phyloP scores from a whole-genome alignment of 2,329 filamentous ascomycete species.

The Orbilia ellipsospora region DNA sequence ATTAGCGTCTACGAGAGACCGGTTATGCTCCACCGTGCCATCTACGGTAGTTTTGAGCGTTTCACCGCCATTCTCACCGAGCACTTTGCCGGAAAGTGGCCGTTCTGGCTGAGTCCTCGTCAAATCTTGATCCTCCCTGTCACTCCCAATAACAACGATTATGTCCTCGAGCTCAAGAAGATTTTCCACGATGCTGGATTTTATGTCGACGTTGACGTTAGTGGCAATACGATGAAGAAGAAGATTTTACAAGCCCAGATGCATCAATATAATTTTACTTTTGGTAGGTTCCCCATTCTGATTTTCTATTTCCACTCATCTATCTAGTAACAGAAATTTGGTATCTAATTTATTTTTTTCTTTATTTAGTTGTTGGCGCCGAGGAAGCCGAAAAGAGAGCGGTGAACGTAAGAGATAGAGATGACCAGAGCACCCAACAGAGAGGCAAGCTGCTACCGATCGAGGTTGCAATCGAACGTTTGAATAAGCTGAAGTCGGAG shows the following conservation, averaged over 20 bases:
- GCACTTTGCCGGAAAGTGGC: conserved; percentile 89
- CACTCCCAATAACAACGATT: conserved; percentile 76
- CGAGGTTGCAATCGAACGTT: conserved; percentile 64
- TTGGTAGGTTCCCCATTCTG: conserved; percentile 67
- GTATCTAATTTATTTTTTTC: neutral
- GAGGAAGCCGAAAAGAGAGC: conserved; percentile 71
- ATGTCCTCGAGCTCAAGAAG: conserved; percentile 78
- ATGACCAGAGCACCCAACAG: conserved; percentile 72
- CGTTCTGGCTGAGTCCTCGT: conserved; percentile 86
- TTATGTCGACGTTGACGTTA: conserved; percentile 77
- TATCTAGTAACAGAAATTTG: no score
- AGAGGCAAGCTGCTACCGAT: conserved; percentile 71
- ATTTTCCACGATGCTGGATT: conserved; percentile 75
- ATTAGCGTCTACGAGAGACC: conserved; percentile 74
- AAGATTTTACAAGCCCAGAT: conserved; percentile 86
- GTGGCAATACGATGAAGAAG: conserved; percentile 85
- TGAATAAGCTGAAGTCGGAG: conserved; percentile 32
- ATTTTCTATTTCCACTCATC: neutral
- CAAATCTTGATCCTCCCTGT: conserved; percentile 83
- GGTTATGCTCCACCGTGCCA: conserved; percentile 87
- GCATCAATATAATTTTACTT: conserved; percentile 85
- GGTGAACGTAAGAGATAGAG: conserved; percentile 73
- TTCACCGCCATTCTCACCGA: conserved; percentile 81
- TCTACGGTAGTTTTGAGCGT: conserved; percentile 76
- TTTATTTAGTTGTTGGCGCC: conserved; percentile 69